Evolutionary conservation across 805 yeast species (phyloP), one percentile per base, ranked within the genome.

Genomic region (Geotrichum ghanense): DNA sequence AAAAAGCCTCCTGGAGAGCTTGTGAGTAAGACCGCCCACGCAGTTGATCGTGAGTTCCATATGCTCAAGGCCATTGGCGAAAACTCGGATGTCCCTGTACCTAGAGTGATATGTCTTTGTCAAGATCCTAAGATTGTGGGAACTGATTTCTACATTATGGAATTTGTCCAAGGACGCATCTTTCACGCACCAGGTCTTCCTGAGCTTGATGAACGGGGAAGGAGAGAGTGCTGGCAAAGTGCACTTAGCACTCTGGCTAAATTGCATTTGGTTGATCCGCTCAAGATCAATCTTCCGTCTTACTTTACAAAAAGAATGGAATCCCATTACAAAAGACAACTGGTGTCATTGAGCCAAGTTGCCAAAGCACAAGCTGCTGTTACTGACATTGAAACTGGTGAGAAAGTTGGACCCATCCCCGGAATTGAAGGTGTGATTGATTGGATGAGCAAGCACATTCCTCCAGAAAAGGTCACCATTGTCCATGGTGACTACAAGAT

Each of bases 401-500:
- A 53, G 37, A 50, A 53, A 22, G 75, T 76, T 3, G 70, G 71
- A 1, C 66, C 67, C 2, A 74, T 78, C 26, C 79, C 80, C 0
- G 54, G 68, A 31, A 74, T 76, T 46, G 65, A 64, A 1, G 56
- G 59, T 3, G 64, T 74, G 7, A 60, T 71, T 12, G 45, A 57
- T 2, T 78, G 75, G 72, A 57, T 76, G 26, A 47, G 65, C 16
- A 46, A 53, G 3, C 60, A 65, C 27, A 66, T 75, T 0, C 83
- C 83, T 49, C 72, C 78, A 1, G 53, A 61, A 3, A 56, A 63
- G 12, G 63, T 69, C 37, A 63, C 71, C 2, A 65, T 78, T 47
- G 75, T 78, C 34, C 84, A 78, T 52, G 84, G 89, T 41, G 79
- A 79, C 65, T 72, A 73, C 70, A 74, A 79, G 65, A 68, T 74